Base-by-base conservation (phyloP, 768 basidiomycete species). In the Russula olivacea region DNA sequence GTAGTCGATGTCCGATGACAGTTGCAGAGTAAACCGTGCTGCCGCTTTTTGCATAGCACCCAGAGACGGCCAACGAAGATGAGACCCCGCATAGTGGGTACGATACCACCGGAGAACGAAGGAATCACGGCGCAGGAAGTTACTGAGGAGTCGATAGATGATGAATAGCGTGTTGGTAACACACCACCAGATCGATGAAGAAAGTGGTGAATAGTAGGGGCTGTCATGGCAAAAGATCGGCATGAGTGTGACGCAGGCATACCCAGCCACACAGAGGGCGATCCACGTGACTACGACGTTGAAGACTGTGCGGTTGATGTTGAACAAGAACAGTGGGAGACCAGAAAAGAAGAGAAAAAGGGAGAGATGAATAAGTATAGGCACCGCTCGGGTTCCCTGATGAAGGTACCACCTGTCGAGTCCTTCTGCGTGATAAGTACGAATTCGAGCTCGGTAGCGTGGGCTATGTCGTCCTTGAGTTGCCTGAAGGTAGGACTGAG, bases 271-370 rank as follows among this genome's bases (percentile, higher is more conserved):
- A 11, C 45, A 47, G 45, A 47, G 9, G n/a, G 11, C 45, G 4
- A 47, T 10, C 45, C 45, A 47, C n/a, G 21, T 12, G 9, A 21
- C 21, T 19, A 45, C 43, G n/a, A 21, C 43, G 43, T 45, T n/a
- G 43, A 45, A 45, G 30, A 69, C 56, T 34, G 57, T 57, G 15
- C 19, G 21, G 45, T 69, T 68, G 53, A 70, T 69, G 8, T 75
- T 70, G 60, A 70, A 71, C 34, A 82, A 71, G 69, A 83, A 81
- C 11, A 76, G 73, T 34, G 80, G 69, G 34, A 84, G 73, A 45
- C 80, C 78, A 36, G 78, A 74, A 68, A 85, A 77, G 70, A 83
- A 83, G 8, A 82, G 73, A 23, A 81, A 75, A 17, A 82, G 72
- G 2, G 81, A 79, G 5, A 79, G 70, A 63, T 83, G 82, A 19